These are phyloP conservation scores for Hemisphaericaspora lyxosophila DNA, from an alignment of 1,139 yeast genomes.

Conservation along the genomic window DNA sequence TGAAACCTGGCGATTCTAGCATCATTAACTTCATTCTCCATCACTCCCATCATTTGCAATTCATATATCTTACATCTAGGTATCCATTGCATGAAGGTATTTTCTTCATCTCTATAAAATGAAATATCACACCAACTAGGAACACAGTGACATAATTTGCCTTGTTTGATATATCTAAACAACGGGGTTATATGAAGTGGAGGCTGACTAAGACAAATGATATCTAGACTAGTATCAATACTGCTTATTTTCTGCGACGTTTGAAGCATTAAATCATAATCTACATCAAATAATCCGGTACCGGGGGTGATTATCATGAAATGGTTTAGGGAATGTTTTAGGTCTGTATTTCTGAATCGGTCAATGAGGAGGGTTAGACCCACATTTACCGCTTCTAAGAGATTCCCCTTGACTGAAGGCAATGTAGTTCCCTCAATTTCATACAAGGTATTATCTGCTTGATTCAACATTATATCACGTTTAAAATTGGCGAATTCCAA, in stretches of 20 bases:
- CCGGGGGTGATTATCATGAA: constrained; percentile 88
- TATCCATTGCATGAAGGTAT: constrained; percentile 68
- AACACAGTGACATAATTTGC: constrained; percentile 68
- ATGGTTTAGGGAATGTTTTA: constrained; percentile 84
- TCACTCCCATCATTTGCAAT: constrained; percentile 96
- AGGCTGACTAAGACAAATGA: constrained; percentile 84
- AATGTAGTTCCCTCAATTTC: constrained; percentile 59
- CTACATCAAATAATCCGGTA: constrained; percentile 90
- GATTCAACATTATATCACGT: constrained; percentile 61
- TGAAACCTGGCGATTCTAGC: constrained; percentile 59
- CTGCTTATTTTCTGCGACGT: constrained; percentile 75
- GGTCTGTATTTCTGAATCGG: constrained; percentile 80
- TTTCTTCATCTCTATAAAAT: constrained; percentile 63
- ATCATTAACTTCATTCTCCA: constrained; percentile 81
- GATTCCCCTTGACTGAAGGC: constrained; percentile 87
- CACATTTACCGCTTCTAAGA: constrained; percentile 82
- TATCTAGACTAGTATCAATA: constrained; percentile 83
- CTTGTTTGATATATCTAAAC: constrained; percentile 60
- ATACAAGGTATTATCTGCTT: constrained; percentile 22
- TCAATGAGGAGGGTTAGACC: constrained; percentile 80
- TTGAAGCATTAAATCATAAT: constrained; percentile 68
- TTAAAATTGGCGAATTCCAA: constrained; percentile 83
- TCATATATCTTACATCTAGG: constrained; percentile 94
- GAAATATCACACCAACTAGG: constrained; percentile 96
- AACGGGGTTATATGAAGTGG: constrained; percentile 92